Percentiles rank a stretch among this genome's conserved stretches.
These are phyloP conservation scores for Coemansia sp. DNA, from an alignment of 192 early-diverging fungal species.

Conservation along the genomic window DNA sequence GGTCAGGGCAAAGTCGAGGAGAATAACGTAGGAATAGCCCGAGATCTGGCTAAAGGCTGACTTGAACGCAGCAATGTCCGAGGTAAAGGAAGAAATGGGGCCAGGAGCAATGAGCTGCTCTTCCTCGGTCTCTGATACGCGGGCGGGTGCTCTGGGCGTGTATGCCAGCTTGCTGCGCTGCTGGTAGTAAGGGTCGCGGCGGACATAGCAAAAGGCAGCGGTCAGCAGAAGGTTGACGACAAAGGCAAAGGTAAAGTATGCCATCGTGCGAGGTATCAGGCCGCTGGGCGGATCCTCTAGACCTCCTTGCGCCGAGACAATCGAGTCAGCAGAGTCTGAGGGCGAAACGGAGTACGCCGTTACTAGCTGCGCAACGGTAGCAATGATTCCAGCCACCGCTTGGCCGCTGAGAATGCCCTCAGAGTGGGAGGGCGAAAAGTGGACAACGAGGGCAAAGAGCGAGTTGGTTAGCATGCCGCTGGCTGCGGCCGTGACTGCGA, in stretches of 20 bases:
- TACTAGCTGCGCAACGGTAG: constrained; percentile 62
- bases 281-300: constrained; percentile 5
- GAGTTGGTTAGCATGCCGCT: constrained; percentile 66
- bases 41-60: constrained; percentile 46
- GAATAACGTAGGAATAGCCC: constrained; percentile 54
- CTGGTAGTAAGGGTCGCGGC: constrained; percentile 40
- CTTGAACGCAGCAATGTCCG: constrained; percentile 23
- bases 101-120: constrained; percentile 23
- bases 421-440: constrained; percentile 64
- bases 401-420: constrained; percentile 73
- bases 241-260: constrained; percentile 48
- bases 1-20: constrained; percentile 65
- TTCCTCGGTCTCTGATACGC: constrained; percentile 15
- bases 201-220: constrained; percentile 27
- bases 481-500: constrained; percentile 57
- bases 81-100: not conserved
- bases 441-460: constrained; percentile 68
- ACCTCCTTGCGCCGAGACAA: not conserved
- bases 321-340: not conserved
- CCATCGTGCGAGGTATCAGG: constrained; percentile 37
- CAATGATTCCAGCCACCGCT: constrained; percentile 65
- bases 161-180: constrained; percentile 36
- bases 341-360: constrained; percentile 53
- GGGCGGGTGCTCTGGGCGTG: not conserved
- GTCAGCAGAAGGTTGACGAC: constrained; percentile 30